A percentile compares a stretch with the other conserved stretches of the same genome.
phyloP scores from a whole-genome alignment of 2,329 filamentous ascomycete species.

The Didymella pinodella region DNA sequence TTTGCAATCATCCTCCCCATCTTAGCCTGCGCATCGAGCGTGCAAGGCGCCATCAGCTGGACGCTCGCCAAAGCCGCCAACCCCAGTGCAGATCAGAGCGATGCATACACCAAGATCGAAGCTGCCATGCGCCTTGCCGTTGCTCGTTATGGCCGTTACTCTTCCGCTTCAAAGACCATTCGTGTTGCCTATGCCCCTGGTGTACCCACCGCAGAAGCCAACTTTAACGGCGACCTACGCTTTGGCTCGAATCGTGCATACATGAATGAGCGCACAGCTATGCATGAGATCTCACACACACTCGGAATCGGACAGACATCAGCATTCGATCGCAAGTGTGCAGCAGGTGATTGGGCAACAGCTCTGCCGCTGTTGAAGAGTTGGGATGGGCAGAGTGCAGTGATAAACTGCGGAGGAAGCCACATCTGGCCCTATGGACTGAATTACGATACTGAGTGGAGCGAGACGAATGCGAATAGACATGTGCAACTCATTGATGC shows the following conservation, averaged over 20 bases:
- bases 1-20: conserved; percentile 30
- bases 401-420: conserved; percentile 44
- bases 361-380: conserved; percentile 42
- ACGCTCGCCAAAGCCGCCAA: conserved; percentile 37
- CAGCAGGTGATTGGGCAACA: conserved; percentile 43
- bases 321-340: conserved; percentile 42
- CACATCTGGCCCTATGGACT: conserved; percentile 50
- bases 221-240: conserved; percentile 46
- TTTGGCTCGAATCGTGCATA: conserved; percentile 45
- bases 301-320: conserved; percentile 46
- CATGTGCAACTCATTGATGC: conserved; percentile 46
- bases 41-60: conserved; percentile 38
- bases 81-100: conserved; percentile 43
- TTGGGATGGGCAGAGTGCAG: conserved; percentile 35
- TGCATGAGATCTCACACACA: conserved; percentile 49
- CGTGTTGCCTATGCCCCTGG: conserved; percentile 42
- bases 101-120: conserved; percentile 45
- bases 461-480: conserved; percentile 45
- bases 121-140: conserved; percentile 44
- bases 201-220: conserved; percentile 47
- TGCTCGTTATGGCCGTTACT: conserved; percentile 36
- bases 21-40: conserved; percentile 31
- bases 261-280: conserved; percentile 48
- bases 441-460: conserved; percentile 49
- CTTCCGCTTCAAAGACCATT: conserved; percentile 38